Percentiles rank a stretch among this genome's conserved stretches.
phyloP scores from a whole-genome alignment of 139 green algal genomes.

The Chlamydomonas applanata region DNA sequence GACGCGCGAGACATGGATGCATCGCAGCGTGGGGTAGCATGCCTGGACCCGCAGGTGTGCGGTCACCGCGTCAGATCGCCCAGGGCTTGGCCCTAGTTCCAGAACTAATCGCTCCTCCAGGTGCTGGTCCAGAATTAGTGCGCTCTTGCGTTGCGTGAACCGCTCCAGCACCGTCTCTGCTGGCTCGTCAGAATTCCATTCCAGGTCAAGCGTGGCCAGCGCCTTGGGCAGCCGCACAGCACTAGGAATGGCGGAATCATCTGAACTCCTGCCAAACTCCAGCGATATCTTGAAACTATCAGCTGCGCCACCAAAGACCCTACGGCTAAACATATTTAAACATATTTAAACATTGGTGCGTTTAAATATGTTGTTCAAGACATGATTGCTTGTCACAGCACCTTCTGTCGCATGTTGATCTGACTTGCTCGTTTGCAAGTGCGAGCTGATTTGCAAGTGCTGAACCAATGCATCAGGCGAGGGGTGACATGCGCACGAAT shows the following conservation, averaged over 20 bases:
- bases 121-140: slow-evolving; percentile 20
- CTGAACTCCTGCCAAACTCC: slow-evolving; percentile 30
- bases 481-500: too few relatives aligned
- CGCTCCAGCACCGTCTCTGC: slow-evolving; percentile 35
- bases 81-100: slow-evolving; percentile 4
- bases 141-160: slow-evolving; percentile 35
- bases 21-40: slow-evolving; percentile 34
- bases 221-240: slow-evolving; percentile 15
- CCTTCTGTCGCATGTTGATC: too few relatives aligned
- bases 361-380: too few relatives aligned
- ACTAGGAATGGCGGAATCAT: not conserved
- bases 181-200: slow-evolving; percentile 34
- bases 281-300: slow-evolving; percentile 44
- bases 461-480: too few relatives aligned
- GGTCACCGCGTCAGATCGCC: slow-evolving; percentile 7
- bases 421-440: too few relatives aligned
- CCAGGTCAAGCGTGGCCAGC: slow-evolving; percentile 31
- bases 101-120: slow-evolving; percentile 28
- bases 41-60: not conserved
- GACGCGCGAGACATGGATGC: slow-evolving; percentile 40
- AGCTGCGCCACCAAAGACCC: slow-evolving; percentile 25
- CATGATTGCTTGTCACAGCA: too few relatives aligned
- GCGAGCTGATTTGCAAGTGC: too few relatives aligned
- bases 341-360: too few relatives aligned
- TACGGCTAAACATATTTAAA: not conserved